phyloP scores from a whole-genome alignment of 768 basidiomycete species.

The Hortiboletus flavorubellus region DNA sequence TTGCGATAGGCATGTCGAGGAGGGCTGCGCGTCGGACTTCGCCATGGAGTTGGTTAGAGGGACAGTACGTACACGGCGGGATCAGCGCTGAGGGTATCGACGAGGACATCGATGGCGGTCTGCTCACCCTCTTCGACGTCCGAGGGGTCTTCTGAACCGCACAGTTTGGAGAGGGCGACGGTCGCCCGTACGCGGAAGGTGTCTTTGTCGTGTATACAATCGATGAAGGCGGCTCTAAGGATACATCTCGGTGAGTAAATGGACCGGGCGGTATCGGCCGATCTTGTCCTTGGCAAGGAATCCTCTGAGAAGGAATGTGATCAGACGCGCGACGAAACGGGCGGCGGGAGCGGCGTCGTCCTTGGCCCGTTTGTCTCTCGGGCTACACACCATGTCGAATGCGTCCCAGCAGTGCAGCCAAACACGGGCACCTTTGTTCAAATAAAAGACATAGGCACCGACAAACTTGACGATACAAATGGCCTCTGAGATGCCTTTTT shows the following conservation, averaged over 20 bases:
- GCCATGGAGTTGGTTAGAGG: constrained; percentile 35
- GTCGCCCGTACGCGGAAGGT: constrained; percentile 76
- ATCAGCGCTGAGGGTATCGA: constrained; percentile 68
- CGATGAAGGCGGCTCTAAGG: constrained; percentile 63
- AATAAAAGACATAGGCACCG: constrained; percentile 40
- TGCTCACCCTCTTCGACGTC: constrained; percentile 48
- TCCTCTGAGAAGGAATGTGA: constrained; percentile 73
- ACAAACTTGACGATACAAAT: constrained; percentile 83
- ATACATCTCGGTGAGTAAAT: constrained; percentile 31
- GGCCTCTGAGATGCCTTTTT: constrained; percentile 75
- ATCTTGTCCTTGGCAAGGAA: constrained; percentile 85
- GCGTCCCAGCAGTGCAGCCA: neutral
- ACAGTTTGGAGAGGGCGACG: constrained; percentile 74
- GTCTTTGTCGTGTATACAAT: constrained; percentile 80
- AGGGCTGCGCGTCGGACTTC: constrained; percentile 85
- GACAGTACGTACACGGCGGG: constrained; percentile 60
- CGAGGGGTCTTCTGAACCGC: constrained; percentile 60
- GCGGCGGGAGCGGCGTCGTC: constrained; percentile 59
- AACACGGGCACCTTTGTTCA: constrained; percentile 54
- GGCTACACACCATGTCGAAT: constrained; percentile 25
- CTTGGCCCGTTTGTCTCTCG: constrained; percentile 30
- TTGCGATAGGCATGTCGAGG: constrained; percentile 61
- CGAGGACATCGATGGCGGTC: constrained; percentile 55
- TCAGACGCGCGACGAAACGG: constrained; percentile 62
- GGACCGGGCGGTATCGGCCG: constrained; percentile 75